Evolutionary conservation across 1,284 basidiomycete genomes (phyloP).

Genomic region (Cutaneotrichosporon sp.): DNA sequence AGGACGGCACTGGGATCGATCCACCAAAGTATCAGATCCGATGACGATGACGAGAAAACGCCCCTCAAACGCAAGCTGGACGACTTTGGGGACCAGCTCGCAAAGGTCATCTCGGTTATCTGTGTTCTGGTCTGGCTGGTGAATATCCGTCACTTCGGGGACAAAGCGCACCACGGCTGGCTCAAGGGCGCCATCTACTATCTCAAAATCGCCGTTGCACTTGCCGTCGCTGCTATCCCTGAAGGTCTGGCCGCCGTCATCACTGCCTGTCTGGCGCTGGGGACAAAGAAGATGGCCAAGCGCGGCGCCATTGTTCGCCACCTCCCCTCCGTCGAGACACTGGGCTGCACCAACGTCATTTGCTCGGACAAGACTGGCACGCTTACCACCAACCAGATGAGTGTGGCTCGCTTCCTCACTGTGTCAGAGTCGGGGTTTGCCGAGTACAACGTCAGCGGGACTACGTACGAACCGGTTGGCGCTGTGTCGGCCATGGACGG

Average conservation of each 20-base stretch:
- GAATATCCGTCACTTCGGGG: slow-evolving; percentile 88
- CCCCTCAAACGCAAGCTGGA: slow-evolving; percentile 92
- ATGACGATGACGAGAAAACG: slow-evolving; percentile 70
- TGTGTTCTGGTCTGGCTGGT: slow-evolving; percentile 94
- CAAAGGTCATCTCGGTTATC: slow-evolving; percentile 92
- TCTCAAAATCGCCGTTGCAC: slow-evolving; percentile 94
- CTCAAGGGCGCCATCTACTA: slow-evolving; percentile 93
- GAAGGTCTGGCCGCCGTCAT: slow-evolving; percentile 94
- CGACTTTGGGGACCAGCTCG: slow-evolving; percentile 91
- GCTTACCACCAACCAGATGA: slow-evolving; percentile 94
- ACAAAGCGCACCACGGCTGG: slow-evolving; percentile 80
- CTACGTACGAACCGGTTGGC: slow-evolving; percentile 81
- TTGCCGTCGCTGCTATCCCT: slow-evolving; percentile 93
- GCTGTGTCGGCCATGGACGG: slow-evolving; percentile 62
- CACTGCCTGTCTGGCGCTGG: slow-evolving; percentile 90
- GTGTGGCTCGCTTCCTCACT: slow-evolving; percentile 75
- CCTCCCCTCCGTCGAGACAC: slow-evolving; percentile 90
- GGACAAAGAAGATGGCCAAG: slow-evolving; percentile 96
- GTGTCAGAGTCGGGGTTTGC: slow-evolving; percentile 54
- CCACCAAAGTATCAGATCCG: slow-evolving; percentile 71
- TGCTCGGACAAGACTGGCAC: slow-evolving; percentile 98
- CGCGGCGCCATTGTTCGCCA: slow-evolving; percentile 94
- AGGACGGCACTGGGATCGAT: slow-evolving; percentile 90
- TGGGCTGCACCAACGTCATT: slow-evolving; percentile 93
- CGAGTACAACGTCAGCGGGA: slow-evolving; percentile 79